Evolutionary conservation across 2,329 filamentous ascomycete species (phyloP).

Genomic region (Diaporthe citriasiana): DNA sequence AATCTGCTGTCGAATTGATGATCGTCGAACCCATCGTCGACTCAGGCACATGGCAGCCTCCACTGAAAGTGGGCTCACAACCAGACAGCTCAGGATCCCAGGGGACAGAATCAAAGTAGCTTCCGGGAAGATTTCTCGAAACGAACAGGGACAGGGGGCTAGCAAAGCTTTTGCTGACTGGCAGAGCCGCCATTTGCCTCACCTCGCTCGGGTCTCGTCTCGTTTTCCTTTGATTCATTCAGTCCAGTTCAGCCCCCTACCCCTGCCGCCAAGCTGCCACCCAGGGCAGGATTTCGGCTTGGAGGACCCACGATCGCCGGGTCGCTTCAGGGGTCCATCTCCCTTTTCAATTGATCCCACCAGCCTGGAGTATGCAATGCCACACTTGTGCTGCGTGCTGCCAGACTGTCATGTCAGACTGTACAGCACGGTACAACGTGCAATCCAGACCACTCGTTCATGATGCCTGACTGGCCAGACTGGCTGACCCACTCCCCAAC

Average conservation of each 20-base stretch:
- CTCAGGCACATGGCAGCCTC: slow-evolving; percentile 5
- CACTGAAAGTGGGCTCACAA: slow-evolving; percentile 6
- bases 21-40: slow-evolving; percentile 19
- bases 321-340: slow-evolving; percentile 34
- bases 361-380: slow-evolving; percentile 19
- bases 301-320: slow-evolving; percentile 28
- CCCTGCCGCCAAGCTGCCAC: slow-evolving; percentile 32
- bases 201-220: slow-evolving; percentile 22
- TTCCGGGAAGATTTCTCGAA: slow-evolving; percentile 26
- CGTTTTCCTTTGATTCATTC: slow-evolving; percentile 30
- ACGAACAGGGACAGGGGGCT: slow-evolving; percentile 13
- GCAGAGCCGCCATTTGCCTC: slow-evolving; percentile 20
- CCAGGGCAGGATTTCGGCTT: slow-evolving; percentile 27
- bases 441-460: slow-evolving; percentile 20
- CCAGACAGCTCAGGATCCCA: slow-evolving; percentile 12
- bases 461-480: neutral
- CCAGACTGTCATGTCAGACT: neutral
- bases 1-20: slow-evolving; percentile 24
- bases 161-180: slow-evolving; percentile 3
- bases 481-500: slow-evolving; percentile 15
- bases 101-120: slow-evolving; percentile 3
- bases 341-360: slow-evolving; percentile 34
- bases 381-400: slow-evolving; percentile 14
- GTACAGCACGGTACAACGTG: slow-evolving; percentile 15
- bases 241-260: slow-evolving; percentile 15